Base-by-base conservation (phyloP, 257 asterid genomes). In the Ajuga chamaepitys region DNA sequence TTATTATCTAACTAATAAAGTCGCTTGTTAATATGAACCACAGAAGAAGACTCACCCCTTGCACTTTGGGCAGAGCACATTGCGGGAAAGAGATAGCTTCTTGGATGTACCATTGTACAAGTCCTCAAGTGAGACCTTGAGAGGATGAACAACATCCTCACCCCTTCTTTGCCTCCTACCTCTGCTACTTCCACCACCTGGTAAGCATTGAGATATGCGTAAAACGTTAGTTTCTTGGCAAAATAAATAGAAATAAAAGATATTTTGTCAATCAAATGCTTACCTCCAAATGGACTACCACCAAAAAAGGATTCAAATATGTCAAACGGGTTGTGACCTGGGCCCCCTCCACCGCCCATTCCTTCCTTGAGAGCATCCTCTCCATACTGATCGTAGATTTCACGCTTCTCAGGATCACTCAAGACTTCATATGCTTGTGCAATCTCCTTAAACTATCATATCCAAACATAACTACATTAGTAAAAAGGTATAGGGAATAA, bases 311-410 rank as follows among this genome's bases (percentile, higher is more conserved):
- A 82, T 65, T 76, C 83, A 30, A 90, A 90, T 45, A 90, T 82
- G 72, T 90, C 95, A 71, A 90, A 90, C 13, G 95, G 95, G 71
- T 82, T 87, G 71, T 89, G 95, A 4, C 74, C 82, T 5, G 81
- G 75, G 6, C 86, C 87, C 24, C 95, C 95, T 61, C 91, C 91
- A 32, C 86, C 81, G 0, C 95, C 95, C 91, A 87, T 87, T 83
- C 97, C 97, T 75, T 89, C 97, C 85, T 89, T 89, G 40, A 89
- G 83, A 37, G 92, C 95, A 73, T 89, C 97, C 80, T 89, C 97
- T 54, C 97, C 97, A 80, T 89, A 89, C 64, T 85, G 92, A 74
- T 89, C 97, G 28, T 89, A 89, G 48, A 89, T 83, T 51, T 89
- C 95, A 38, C 97, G 95, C 83, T 89, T 89, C 77, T 89, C 97